Base-by-base conservation (phyloP, 768 basidiomycete species). In the Holtermannia corniformis region DNA sequence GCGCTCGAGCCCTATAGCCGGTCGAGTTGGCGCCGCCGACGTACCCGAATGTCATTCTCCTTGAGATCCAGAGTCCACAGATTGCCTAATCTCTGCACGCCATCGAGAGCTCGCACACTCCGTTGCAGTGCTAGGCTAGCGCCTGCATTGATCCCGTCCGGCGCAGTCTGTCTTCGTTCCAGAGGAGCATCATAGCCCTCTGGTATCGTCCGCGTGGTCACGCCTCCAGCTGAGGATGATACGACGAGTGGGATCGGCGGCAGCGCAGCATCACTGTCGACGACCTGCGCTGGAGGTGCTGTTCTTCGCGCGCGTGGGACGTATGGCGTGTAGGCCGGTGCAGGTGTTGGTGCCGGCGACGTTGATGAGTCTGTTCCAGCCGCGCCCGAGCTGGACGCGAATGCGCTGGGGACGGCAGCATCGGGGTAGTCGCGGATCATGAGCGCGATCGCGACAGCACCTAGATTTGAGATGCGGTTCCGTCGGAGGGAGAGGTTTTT, bases 351-450 rank as follows among this genome's bases (percentile, higher is more conserved):
- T 3, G 3, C 12, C 10, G 25, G 47, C 7, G 45, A 19, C 10
- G 65, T 58, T 16, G 71, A 63, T 12, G 59, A 61, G 20, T 65
- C 55, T 1, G 68, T 49, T 59, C 62, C 16, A 22, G 40, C 28
- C 44, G 32, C 10, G 64, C 53, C 24, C 67, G 61, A 25, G n/a
- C n/a, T n/a, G n/a, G 63, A 60, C 19, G 69, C 52, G 12, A 61
- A 52, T 1, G 74, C 72, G 42, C 61, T 58, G 83, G 58, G 32
- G 22, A 53, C 24, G 16, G 59, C 79, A 41, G 84, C 78, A 59
- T 95, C 89, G 3, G 89, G 87, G 66, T 96, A 97, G 71, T 99
- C 93, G 48, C 87, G 81, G 57, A 96, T 91, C 88, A 99, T 92
- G 48, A 95, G 78, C 0, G 93, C 91, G 12, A 97, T 77, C 0